A percentile compares a stretch with the other conserved stretches of the same genome.
These are phyloP conservation scores for Celoporthe dispersa DNA, from an alignment of 2,329 filamentous ascomycete genomes.

Conservation along the genomic window DNA sequence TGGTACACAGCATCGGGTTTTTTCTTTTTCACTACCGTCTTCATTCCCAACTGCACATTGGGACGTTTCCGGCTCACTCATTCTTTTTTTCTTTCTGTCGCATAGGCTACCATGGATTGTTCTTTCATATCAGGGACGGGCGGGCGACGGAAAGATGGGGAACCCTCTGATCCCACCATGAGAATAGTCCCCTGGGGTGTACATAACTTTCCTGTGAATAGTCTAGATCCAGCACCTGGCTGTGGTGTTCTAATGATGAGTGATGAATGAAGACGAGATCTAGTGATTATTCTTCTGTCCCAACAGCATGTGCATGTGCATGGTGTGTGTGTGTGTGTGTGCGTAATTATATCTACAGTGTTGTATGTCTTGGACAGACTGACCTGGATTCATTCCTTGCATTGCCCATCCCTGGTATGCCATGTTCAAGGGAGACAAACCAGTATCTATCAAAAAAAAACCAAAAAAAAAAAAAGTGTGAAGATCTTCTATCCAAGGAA, in stretches of 20 bases:
- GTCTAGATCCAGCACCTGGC: constrained; percentile 16
- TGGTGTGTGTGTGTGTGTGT: not conserved
- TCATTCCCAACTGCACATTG: constrained; percentile 18
- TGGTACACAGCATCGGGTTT: constrained; percentile 6
- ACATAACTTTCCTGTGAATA: constrained; percentile 2
- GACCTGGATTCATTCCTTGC: not conserved
- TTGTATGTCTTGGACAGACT: not conserved
- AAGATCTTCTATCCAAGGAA: not conserved
- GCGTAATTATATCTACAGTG: not conserved
- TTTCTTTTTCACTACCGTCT: constrained; percentile 2
- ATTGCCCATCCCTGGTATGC: not conserved
- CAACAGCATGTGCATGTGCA: not conserved
- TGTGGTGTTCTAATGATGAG: constrained; percentile 27
- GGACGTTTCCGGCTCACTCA: not conserved
- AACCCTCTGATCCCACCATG: not conserved
- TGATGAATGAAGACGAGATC: constrained; percentile 23
- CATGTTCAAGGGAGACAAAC: not conserved
- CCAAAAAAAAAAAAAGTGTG: too few relatives aligned
- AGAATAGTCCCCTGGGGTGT: not conserved
- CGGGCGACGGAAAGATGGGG: not conserved
- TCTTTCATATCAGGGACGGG: not conserved
- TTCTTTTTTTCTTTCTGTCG: not conserved
- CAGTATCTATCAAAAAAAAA: not conserved
- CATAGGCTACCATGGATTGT: constrained; percentile 1
- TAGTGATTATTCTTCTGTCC: not conserved